Percentiles rank a stretch among this genome's conserved stretches.
Evolutionary conservation across 2,329 filamentous ascomycete species (phyloP).

Genomic region (Thermomyces lanuginosus): DNA sequence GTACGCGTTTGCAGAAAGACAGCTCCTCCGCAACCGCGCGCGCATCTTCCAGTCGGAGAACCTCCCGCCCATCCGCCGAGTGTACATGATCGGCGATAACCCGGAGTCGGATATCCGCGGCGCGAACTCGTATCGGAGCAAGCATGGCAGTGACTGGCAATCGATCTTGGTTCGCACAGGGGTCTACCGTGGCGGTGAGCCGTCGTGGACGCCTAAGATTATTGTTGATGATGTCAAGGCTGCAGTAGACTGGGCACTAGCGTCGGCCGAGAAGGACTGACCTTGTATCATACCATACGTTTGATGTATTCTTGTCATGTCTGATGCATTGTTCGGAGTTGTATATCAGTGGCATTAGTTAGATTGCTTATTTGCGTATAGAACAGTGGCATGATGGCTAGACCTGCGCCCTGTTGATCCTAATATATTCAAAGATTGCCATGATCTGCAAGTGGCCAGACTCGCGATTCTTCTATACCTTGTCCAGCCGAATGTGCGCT

Average conservation of each 20-base stretch:
- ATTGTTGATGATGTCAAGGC: constrained; percentile 60
- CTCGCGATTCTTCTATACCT: too few relatives aligned
- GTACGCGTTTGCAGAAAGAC: constrained; percentile 68
- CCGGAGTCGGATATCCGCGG: constrained; percentile 81
- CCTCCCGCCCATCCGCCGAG: constrained; percentile 42
- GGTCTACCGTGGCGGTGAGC: constrained; percentile 47
- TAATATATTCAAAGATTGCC: too few relatives aligned
- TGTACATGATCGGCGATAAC: constrained; percentile 93
- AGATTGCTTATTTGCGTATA: too few relatives aligned
- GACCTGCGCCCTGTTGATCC: too few relatives aligned
- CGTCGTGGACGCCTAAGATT: constrained; percentile 44
- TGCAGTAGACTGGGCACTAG: constrained; percentile 61
- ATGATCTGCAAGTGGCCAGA: too few relatives aligned
- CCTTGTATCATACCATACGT: neutral
- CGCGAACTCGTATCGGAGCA: constrained; percentile 57
- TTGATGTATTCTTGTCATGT: too few relatives aligned
- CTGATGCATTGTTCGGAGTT: too few relatives aligned
- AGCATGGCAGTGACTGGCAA: constrained; percentile 54
- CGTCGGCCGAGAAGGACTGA: constrained; percentile 20
- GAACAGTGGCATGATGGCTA: too few relatives aligned
- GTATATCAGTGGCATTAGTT: too few relatives aligned
- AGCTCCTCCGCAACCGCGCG: constrained; percentile 46
- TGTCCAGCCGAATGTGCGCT: too few relatives aligned
- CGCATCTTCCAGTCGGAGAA: constrained; percentile 26
- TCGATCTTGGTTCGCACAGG: constrained; percentile 67